Evolutionary conservation across 169 alveolate species (phyloP), one percentile per base, ranked within the genome.

Genomic region (Cyclospora cayetanensis): DNA sequence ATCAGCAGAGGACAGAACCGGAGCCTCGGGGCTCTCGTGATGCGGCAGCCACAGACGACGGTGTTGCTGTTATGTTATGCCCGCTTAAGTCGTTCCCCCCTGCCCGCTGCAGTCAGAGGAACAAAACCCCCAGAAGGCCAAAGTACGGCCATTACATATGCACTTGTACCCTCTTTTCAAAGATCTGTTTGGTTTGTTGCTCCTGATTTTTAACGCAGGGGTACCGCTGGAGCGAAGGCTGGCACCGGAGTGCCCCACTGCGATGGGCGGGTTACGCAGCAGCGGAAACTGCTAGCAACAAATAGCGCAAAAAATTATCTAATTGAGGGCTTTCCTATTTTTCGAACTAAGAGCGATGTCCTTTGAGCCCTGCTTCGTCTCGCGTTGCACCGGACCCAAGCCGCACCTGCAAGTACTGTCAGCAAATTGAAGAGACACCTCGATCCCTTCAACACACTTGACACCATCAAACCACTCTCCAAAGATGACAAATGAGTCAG

Each of bases 41-140:
- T 72, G 84, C 84, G 25, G 84, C 84, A 46, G 84, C 84, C 84
- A 72, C 84, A 72, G 84, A 72, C 84, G 43, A 72, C 84, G 84
- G 60, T 72, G 63, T 72, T 72, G 84, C 53, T 27, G 77, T 43
- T 25, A n/a, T n/a, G n/a, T 39, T 52, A 52, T 72, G 84, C 84
- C 84, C 84, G 53, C 41, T 41, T 60, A 72, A 72, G 25, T 60
- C 84, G 84, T 72, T 72, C 84, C 84, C 84, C 25, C 34, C 12
- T n/a, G 4, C 63, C 29, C 37, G 37, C 60, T 15, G 11, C 84
- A 72, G 84, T 34, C 41, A 25, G 39, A 31, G 37, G 37, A 22
- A 72, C 41, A 39, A 39, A 72, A 60, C 41, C 63, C 84, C 37
- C 35, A 72, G 84, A 72, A 72, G 43, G 84, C 37, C 5, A 72